A percentile compares a stretch with the other conserved stretches of the same genome.
Conservation (phyloP, 169 alveolate genomes). For the Plasmodium adleri region DNA sequence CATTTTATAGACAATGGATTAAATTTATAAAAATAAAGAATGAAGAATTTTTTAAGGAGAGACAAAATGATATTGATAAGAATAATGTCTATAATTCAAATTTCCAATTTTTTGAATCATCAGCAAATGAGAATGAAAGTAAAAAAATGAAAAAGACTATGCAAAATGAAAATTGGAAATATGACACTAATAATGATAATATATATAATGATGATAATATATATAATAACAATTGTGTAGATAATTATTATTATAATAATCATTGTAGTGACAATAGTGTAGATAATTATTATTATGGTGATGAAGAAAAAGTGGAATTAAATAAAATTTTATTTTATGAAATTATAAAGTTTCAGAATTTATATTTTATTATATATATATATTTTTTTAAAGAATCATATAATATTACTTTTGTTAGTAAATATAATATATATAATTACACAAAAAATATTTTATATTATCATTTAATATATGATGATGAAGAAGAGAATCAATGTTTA, state of each 20-base stretch:
- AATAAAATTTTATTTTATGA: constrained; percentile 19
- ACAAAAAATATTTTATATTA: constrained; percentile 35
- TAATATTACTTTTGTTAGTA: constrained; percentile 30
- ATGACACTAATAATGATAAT: neutral
- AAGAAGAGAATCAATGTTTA: constrained; percentile 24
- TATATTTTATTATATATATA: constrained; percentile 33
- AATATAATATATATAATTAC: constrained; percentile 29
- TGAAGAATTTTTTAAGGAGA: constrained; percentile 13
- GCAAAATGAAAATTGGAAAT: neutral
- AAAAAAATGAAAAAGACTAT: neutral
- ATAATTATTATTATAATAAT: too few species aligned
- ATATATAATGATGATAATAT: neutral
- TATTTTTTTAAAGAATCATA: constrained; percentile 10
- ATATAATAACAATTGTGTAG: too few species aligned
- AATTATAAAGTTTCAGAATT: constrained; percentile 11
- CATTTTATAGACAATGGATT: constrained; percentile 33
- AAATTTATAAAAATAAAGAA: constrained; percentile 26
- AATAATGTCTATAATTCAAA: neutral
- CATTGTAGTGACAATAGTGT: neutral
- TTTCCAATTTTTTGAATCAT: neutral
- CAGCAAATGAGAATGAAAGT: neutral
- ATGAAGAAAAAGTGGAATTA: neutral
- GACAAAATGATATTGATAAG: too few species aligned
- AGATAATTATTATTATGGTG: neutral
- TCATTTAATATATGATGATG: neutral